Evolutionary conservation across 2,329 filamentous ascomycete genomes (phyloP).

Genomic region (Macrophomina pseudophaseolina): DNA sequence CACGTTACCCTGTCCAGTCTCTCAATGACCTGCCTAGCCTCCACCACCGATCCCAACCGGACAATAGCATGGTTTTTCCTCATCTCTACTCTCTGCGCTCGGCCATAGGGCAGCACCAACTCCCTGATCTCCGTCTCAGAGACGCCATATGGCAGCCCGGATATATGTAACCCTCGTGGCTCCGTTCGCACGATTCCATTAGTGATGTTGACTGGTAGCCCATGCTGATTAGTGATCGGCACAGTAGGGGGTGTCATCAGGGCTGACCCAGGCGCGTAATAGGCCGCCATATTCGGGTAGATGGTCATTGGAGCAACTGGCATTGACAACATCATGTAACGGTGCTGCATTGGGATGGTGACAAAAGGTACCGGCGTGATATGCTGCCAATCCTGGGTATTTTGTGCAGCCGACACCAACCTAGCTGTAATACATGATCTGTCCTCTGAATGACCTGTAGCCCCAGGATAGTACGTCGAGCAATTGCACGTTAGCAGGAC

Average conservation of each 20-base stretch:
- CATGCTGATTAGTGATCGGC: constrained; percentile 34
- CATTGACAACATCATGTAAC: constrained; percentile 31
- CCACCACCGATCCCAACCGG: constrained; percentile 37
- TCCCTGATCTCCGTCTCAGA: constrained; percentile 35
- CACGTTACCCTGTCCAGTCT: constrained; percentile 36
- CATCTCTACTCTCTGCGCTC: constrained; percentile 36
- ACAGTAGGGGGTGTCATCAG: not conserved
- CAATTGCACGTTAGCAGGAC: constrained; percentile 44
- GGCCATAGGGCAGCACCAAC: constrained; percentile 36
- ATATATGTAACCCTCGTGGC: constrained; percentile 44
- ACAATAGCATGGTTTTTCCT: constrained; percentile 39
- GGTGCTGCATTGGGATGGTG: constrained; percentile 10
- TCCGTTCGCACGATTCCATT: constrained; percentile 43
- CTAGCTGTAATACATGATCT: constrained; percentile 40
- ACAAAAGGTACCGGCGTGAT: not conserved
- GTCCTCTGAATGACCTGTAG: constrained; percentile 37
- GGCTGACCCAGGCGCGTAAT: constrained; percentile 28
- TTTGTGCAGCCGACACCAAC: constrained; percentile 29
- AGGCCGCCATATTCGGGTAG: constrained; percentile 26
- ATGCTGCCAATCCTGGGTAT: not conserved
- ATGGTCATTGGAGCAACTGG: not conserved
- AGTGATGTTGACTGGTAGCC: constrained; percentile 44
- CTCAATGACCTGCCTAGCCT: constrained; percentile 38
- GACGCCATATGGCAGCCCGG: constrained; percentile 38
- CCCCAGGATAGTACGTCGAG: constrained; percentile 34